A percentile compares a stretch with the other conserved stretches of the same genome.
Conservation (phyloP, 257 asterid genomes). For the Jacaranda copaia region DNA sequence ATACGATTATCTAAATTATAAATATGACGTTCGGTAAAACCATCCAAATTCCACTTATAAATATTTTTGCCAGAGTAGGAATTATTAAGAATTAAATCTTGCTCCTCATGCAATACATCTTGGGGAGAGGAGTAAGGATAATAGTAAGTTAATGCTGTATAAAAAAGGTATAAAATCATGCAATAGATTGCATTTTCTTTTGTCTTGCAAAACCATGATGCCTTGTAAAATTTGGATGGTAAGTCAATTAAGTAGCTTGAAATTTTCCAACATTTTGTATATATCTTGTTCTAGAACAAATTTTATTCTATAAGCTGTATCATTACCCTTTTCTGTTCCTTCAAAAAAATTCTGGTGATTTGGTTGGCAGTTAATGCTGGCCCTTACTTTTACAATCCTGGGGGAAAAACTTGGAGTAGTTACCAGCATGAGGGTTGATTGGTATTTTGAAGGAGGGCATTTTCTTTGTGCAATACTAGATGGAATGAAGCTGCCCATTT, state of each 20-base stretch:
- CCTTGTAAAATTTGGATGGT: not conserved
- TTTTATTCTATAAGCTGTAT: not conserved
- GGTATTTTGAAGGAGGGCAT: slow-evolving; percentile 99
- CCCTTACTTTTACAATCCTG: slow-evolving; percentile 53
- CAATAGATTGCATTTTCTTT: slow-evolving; percentile 15
- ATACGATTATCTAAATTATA: too few relatives aligned
- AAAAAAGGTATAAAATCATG: too few relatives aligned
- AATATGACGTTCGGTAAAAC: too few relatives aligned
- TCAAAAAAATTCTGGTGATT: not conserved
- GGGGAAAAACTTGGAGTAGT: slow-evolving; percentile 87
- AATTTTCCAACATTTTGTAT: not conserved
- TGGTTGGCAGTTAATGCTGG: slow-evolving; percentile 13
- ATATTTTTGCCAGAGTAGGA: too few relatives aligned
- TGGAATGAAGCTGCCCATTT: slow-evolving; percentile 84
- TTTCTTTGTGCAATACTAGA: slow-evolving; percentile 89
- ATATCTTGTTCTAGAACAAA: not conserved
- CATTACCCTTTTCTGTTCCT: slow-evolving; percentile 16
- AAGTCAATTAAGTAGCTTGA: not conserved
- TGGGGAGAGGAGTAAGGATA: too few relatives aligned
- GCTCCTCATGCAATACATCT: too few relatives aligned
- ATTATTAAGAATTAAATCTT: too few relatives aligned
- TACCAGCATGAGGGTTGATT: slow-evolving; percentile 90
- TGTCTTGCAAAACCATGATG: slow-evolving; percentile 15
- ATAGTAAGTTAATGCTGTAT: too few relatives aligned
- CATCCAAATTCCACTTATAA: too few relatives aligned